Conservation (phyloP, 306 rosid genomes). For the Trifolium repens region DNA sequence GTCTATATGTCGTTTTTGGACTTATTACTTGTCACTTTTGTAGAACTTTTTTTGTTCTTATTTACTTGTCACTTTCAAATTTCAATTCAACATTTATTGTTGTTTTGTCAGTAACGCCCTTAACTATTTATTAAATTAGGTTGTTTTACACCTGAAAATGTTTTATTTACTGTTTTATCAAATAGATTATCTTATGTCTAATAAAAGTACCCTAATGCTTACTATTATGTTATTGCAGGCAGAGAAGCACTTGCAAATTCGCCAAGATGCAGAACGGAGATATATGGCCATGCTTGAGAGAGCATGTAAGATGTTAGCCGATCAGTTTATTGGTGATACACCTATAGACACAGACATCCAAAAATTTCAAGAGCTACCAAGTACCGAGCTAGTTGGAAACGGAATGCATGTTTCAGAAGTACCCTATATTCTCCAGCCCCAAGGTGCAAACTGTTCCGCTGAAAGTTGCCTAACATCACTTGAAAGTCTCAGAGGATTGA, state of each 20-base stretch:
- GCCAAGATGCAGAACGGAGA: conserved; percentile 87
- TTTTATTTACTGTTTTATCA: background rate
- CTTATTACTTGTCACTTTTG: too few relatives aligned
- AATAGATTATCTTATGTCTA: background rate
- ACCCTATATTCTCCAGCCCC: conserved; percentile 56
- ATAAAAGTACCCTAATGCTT: conserved; percentile 29
- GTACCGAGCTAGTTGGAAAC: conserved; percentile 52
- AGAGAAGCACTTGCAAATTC: conserved; percentile 95
- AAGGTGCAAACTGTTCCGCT: conserved; percentile 77
- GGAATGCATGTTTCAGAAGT: conserved; percentile 62
- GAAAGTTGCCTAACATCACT: conserved; percentile 94
- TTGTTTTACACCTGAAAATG: background rate
- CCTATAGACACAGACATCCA: conserved; percentile 58
- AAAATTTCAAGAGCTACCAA: conserved; percentile 59
- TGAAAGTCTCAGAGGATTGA: conserved; percentile 72
- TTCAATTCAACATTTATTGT: too few relatives aligned
- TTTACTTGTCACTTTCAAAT: too few relatives aligned
- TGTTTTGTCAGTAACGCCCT: too few relatives aligned
- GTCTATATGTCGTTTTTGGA: too few relatives aligned
- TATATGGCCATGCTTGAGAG: conserved; percentile 95
- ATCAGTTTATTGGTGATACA: conserved; percentile 72
- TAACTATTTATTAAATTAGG: too few relatives aligned
- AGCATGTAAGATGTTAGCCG: conserved; percentile 96
- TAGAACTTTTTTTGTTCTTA: too few relatives aligned
- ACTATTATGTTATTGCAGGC: conserved; percentile 62